Evolutionary conservation across 768 basidiomycete genomes (phyloP), one percentile per base, ranked within the genome.

Genomic region (Termitomyces sp.): DNA sequence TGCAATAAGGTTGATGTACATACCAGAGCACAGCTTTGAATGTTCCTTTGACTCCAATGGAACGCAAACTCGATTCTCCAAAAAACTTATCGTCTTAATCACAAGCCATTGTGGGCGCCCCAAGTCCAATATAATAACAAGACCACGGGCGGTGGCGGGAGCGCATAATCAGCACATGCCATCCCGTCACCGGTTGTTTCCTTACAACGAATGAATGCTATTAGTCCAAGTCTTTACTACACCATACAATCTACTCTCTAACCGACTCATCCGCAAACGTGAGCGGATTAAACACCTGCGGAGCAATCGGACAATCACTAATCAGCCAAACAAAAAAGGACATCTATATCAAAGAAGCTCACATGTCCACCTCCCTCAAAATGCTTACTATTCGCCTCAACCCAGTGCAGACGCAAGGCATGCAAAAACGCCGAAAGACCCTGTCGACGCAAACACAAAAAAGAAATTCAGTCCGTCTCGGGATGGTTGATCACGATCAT

Each of bases 321-420:
- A 63, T 66, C 58, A 57, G 48, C 36, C 32, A 36, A 45, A 10
- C 31, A 38, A 63, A 66, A 42, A 60, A 71, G 15, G 17, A 17
- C 15, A 17, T 42, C 40, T 17, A 0, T 63, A 63, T 54, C 62
- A 57, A 60, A 68, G 10, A 56, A 56, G 11, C 42, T 73, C 77
- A 94, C 92, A 80, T 94, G 86, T 73, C 94, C 94, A 61, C 84
- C 90, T 38, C 92, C 94, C 74, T 91, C 86, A 72, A 90, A 96
- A 71, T 95, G 94, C 81, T 97, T 96, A 77, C 94, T 95, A 79
- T 96, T 97, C 57, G 89, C 93, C 76, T 98, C 96, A 61, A 98
- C 96, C 94, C 96, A 98, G 75, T 98, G 96, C 67, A 98, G 82
- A 70, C 96, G 88, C 64, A 98, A 83, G 7, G 96, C 96, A 74